A percentile compares a stretch with the other conserved stretches of the same genome.
These are phyloP conservation scores for Reutealis trisperma DNA, from an alignment of 345 rosid genomes.

Conservation along the genomic window DNA sequence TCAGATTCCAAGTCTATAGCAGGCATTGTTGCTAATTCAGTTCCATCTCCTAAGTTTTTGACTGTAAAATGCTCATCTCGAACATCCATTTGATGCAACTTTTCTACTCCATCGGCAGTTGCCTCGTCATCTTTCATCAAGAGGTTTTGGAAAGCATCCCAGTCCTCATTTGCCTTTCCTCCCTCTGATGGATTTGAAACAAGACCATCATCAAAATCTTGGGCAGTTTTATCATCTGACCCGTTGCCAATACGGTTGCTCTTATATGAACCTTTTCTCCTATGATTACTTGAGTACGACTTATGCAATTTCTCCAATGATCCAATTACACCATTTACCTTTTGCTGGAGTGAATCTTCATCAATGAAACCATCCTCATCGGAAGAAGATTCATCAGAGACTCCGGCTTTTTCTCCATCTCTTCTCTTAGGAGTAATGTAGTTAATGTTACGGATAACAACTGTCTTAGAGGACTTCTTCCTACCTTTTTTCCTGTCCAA, in stretches of 20 bases:
- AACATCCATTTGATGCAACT: constrained; percentile 33
- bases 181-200: constrained; percentile 23
- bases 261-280: constrained; percentile 35
- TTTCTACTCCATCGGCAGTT: constrained; percentile 18
- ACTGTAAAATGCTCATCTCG: constrained; percentile 28
- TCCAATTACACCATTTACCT: constrained; percentile 60
- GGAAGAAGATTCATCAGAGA: constrained; percentile 42
- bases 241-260: constrained; percentile 23
- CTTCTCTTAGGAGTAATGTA: constrained; percentile 81
- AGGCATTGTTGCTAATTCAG: constrained; percentile 15
- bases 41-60: constrained; percentile 33
- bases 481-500: constrained; percentile 45
- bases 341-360: constrained; percentile 49
- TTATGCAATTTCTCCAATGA: constrained; percentile 40
- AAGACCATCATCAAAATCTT: constrained; percentile 21
- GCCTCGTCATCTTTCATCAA: constrained; percentile 55
- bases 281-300: constrained; percentile 30
- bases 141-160: constrained; percentile 74
- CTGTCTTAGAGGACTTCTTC: constrained; percentile 67
- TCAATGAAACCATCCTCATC: constrained; percentile 47
- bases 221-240: constrained; percentile 24
- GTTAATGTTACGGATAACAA: constrained; percentile 81
- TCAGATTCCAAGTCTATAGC: constrained; percentile 36
- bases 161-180: constrained; percentile 50
- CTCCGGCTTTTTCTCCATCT: constrained; percentile 45